Conservation (phyloP, 305 asterid species). For the Ajuga reptans region DNA sequence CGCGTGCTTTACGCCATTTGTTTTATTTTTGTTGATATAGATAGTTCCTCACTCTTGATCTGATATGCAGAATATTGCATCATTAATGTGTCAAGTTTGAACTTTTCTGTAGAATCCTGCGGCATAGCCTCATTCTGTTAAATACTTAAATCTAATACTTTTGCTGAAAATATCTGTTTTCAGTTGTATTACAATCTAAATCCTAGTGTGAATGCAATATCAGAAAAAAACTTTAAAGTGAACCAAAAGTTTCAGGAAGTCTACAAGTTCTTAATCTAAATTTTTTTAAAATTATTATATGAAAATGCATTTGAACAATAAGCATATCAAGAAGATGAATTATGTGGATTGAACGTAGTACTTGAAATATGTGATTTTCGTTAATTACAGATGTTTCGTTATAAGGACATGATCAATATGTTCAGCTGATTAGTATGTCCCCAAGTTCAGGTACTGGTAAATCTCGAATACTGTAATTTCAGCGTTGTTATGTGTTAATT, state of each 20-base stretch:
- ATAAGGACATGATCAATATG: not conserved
- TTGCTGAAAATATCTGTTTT: not conserved
- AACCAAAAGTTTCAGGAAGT: not conserved
- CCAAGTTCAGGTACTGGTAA: not conserved
- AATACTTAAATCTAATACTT: too few species aligned
- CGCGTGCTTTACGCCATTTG: too few species aligned
- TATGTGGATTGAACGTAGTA: not conserved
- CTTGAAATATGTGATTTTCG: not conserved
- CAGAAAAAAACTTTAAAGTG: not conserved
- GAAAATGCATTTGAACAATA: not conserved
- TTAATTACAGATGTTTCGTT: not conserved
- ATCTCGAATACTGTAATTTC: not conserved
- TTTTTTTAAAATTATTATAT: not conserved
- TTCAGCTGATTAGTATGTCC: not conserved
- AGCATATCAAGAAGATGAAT: not conserved
- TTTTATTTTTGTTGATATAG: too few species aligned
- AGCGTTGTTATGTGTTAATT: not conserved
- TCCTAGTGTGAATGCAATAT: not conserved
- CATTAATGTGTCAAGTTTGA: too few species aligned
- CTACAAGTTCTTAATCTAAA: not conserved
- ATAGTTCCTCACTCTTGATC: too few species aligned
- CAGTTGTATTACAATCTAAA: not conserved
- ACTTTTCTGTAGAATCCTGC: too few species aligned
- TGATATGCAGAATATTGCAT: too few species aligned
- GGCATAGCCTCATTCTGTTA: too few species aligned